phyloP scores from a whole-genome alignment of 2,329 filamentous ascomycete genomes.

The Chalaropsis thielavioides region DNA sequence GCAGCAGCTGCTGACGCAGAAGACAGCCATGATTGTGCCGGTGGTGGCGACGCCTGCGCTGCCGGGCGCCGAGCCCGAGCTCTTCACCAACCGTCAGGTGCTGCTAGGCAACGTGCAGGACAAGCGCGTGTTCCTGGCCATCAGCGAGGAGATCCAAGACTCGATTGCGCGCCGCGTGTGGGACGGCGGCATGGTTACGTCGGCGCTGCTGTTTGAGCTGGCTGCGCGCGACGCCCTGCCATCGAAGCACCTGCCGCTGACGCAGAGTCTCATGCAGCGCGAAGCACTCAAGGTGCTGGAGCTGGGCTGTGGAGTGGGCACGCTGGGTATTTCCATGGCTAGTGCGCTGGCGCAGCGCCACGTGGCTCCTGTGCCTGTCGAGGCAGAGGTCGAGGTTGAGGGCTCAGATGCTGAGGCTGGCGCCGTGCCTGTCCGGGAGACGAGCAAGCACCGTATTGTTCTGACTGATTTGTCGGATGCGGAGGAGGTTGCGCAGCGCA shows the following conservation, averaged over 20 bases:
- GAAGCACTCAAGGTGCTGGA: conserved; percentile 30
- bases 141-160: conserved; percentile 44
- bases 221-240: background rate
- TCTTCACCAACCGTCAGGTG: conserved; percentile 16
- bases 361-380: background rate
- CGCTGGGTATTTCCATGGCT: conserved; percentile 38
- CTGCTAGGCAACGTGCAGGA: conserved; percentile 16
- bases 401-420: background rate
- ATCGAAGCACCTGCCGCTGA: conserved; percentile 2
- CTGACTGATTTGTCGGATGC: conserved; percentile 44
- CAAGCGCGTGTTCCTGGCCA: conserved; percentile 14
- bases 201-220: conserved; percentile 24
- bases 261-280: background rate
- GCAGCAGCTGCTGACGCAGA: conserved; percentile 12
- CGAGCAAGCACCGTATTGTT: conserved; percentile 25
- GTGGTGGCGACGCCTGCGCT: conserved; percentile 10
- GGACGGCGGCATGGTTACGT: conserved; percentile 40
- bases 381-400: background rate
- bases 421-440: background rate
- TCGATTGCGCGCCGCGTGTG: conserved; percentile 46
- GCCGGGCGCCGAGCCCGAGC: conserved; percentile 7
- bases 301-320: conserved; percentile 42
- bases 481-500: conserved; percentile 33
- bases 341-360: conserved; percentile 24
- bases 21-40: conserved; percentile 15